Evolutionary conservation across 257 asterid genomes (phyloP).

Genomic region (Scutellaria galericulata): DNA sequence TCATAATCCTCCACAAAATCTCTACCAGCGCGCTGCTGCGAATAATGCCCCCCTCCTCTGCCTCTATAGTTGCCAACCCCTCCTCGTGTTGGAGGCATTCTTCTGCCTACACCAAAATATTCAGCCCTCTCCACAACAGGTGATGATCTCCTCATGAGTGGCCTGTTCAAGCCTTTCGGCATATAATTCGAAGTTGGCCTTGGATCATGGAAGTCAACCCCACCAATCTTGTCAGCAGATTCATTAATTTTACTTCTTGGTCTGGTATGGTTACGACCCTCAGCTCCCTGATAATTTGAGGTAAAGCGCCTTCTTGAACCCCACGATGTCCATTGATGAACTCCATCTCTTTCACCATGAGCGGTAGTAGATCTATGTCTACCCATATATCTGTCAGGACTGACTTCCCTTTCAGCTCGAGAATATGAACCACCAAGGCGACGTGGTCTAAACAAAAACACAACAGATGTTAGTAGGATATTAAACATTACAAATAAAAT

Average conservation of each 20-base stretch:
- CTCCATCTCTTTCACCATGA: slow-evolving; percentile 53
- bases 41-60: slow-evolving; percentile 61
- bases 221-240: slow-evolving; percentile 48
- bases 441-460: slow-evolving; percentile 47
- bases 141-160: slow-evolving; percentile 59
- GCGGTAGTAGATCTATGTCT: slow-evolving; percentile 52
- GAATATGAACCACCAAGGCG: slow-evolving; percentile 45
- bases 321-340: slow-evolving; percentile 55
- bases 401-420: slow-evolving; percentile 52
- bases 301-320: slow-evolving; percentile 54
- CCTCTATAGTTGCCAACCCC: slow-evolving; percentile 47
- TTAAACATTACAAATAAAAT: not conserved
- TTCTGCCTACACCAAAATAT: slow-evolving; percentile 47
- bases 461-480: not conserved
- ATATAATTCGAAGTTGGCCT: slow-evolving; percentile 50
- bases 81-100: slow-evolving; percentile 47
- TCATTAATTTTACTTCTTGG: slow-evolving; percentile 49
- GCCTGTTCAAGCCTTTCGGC: slow-evolving; percentile 54
- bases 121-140: slow-evolving; percentile 55
- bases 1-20: slow-evolving; percentile 53
- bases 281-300: slow-evolving; percentile 48
- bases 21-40: slow-evolving; percentile 51
- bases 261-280: slow-evolving; percentile 51
- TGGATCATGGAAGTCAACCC: slow-evolving; percentile 46
- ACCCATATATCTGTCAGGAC: slow-evolving; percentile 55